Evolutionary conservation across 257 asterid species (phyloP).

Genomic region (Solanum pimpinellifolium): DNA sequence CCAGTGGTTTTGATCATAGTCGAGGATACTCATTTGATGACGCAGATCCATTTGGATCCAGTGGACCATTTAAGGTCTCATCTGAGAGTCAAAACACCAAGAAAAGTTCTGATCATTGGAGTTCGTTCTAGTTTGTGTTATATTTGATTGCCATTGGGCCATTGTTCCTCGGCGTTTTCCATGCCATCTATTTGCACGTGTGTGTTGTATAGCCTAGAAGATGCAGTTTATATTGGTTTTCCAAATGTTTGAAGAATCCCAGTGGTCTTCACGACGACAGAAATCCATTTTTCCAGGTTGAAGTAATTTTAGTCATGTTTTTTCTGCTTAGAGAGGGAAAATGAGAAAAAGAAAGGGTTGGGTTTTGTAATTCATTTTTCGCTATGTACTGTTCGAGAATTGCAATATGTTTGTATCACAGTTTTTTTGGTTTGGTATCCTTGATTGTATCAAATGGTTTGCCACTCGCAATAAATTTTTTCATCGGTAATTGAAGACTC

Average conservation of each 20-base stretch:
- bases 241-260: not conserved
- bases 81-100: conserved; percentile 39
- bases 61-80: conserved; percentile 71
- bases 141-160: not conserved
- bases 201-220: not conserved
- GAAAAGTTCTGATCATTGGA: conserved; percentile 37
- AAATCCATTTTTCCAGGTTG: not conserved
- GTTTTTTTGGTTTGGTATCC: not conserved
- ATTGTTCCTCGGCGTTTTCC: not conserved
- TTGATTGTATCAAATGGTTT: not conserved
- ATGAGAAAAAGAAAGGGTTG: not conserved
- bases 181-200: not conserved
- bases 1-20: conserved; percentile 48
- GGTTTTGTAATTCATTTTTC: not conserved
- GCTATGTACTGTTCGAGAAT: not conserved
- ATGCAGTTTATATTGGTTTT: not conserved
- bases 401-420: not conserved
- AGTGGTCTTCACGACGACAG: not conserved
- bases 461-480: not conserved
- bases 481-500: not conserved
- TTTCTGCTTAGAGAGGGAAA: not conserved
- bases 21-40: conserved; percentile 74
- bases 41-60: conserved; percentile 79
- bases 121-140: conserved; percentile 19
- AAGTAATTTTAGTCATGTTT: not conserved